These are phyloP conservation scores for Microbotryum silenes-acaulis DNA, from an alignment of 1,284 basidiomycete species.

Conservation along the genomic window DNA sequence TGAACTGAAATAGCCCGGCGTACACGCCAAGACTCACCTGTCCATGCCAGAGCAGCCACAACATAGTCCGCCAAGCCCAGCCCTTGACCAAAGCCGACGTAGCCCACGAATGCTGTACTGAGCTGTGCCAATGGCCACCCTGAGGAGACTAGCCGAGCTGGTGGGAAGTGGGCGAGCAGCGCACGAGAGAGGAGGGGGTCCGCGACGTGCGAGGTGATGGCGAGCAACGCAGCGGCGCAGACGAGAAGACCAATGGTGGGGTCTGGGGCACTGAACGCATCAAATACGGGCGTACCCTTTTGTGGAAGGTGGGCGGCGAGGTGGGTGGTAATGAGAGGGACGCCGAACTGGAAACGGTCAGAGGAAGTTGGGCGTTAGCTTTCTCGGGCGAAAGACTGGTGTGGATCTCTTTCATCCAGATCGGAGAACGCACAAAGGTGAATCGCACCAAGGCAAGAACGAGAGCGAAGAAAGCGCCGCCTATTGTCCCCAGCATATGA, in stretches of 20 bases:
- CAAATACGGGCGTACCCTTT: neutral
- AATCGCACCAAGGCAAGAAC: neutral
- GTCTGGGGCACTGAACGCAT: slow-evolving; percentile 1
- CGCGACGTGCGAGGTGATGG: slow-evolving; percentile 20
- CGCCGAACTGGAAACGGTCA: no score
- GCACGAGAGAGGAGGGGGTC: slow-evolving; percentile 30
- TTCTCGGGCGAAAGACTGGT: no score
- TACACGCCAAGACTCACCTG: slow-evolving; percentile 16
- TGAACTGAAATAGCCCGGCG: no score
- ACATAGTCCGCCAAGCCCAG: slow-evolving; percentile 17
- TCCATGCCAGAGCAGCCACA: slow-evolving; percentile 26
- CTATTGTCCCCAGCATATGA: slow-evolving; percentile 13
- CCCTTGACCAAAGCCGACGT: slow-evolving; percentile 28
- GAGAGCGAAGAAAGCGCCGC: neutral
- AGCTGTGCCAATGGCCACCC: slow-evolving; percentile 26
- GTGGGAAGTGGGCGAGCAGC: slow-evolving; percentile 23
- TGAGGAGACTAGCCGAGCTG: slow-evolving; percentile 12
- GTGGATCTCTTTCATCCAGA: no score
- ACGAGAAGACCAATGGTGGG: slow-evolving; percentile 6
- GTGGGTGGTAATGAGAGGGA: no score
- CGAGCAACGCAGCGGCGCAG: slow-evolving; percentile 19
- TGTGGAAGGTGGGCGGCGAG: neutral
- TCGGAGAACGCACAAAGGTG: slow-evolving; percentile 8
- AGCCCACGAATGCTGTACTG: slow-evolving; percentile 25
- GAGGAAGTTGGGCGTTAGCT: no score